Percentiles rank a stretch among this genome's conserved stretches.
Conservation (phyloP, 208 protist genomes). For the Crithidia fasciculata region DNA sequence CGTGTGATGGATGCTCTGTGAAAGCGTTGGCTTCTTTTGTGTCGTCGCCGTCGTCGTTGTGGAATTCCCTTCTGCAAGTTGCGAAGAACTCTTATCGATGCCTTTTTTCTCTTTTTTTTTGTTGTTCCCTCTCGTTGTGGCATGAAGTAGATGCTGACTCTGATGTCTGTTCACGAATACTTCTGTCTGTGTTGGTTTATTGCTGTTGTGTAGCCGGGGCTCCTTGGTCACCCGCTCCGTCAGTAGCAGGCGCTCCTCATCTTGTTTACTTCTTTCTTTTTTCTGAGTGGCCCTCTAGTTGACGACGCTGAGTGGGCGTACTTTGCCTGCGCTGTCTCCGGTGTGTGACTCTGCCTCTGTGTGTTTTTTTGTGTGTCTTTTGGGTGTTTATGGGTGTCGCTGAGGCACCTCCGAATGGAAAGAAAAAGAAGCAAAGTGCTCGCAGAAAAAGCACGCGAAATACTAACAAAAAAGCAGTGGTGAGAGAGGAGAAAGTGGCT, state of each 20-base stretch:
- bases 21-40: too few species aligned
- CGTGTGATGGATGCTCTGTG: too few species aligned
- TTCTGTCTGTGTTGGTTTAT: constrained; percentile 1
- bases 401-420: background rate
- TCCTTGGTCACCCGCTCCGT: too few species aligned
- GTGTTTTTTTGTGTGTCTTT: background rate
- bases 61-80: too few species aligned
- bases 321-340: background rate
- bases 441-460: background rate
- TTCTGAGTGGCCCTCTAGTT: constrained; percentile 6
- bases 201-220: background rate
- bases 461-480: background rate
- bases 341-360: background rate
- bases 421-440: constrained; percentile 1
- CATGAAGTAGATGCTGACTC: background rate
- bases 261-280: constrained; percentile 1
- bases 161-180: constrained; percentile 3
- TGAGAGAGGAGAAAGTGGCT: background rate
- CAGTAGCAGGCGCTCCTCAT: background rate
- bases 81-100: constrained; percentile 6
- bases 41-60: background rate
- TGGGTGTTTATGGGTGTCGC: background rate
- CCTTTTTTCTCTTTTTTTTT: constrained; percentile 8
- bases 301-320: background rate
- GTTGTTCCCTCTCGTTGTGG: constrained; percentile 8